Evolutionary conservation across 805 yeast species (phyloP).

Genomic region (Starmerella kuoi): DNA sequence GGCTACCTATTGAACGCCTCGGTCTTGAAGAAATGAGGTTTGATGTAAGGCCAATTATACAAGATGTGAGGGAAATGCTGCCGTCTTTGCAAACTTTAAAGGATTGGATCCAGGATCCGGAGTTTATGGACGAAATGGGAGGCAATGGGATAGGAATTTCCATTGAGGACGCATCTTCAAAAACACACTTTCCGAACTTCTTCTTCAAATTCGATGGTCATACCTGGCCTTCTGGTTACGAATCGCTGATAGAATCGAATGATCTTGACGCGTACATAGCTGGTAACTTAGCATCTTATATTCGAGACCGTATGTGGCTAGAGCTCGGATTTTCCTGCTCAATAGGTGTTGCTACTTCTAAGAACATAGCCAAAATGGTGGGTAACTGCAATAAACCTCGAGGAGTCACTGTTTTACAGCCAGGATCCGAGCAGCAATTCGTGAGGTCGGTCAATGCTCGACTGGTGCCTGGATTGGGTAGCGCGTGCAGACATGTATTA

Average conservation of each 20-base stretch:
- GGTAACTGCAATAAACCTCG: slow-evolving; percentile 25
- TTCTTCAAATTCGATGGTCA: slow-evolving; percentile 23
- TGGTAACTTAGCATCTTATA: slow-evolving; percentile 23
- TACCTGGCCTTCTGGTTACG: slow-evolving; percentile 18
- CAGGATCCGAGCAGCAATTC: slow-evolving; percentile 21
- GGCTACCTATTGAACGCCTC: slow-evolving; percentile 25
- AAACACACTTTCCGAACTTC: slow-evolving; percentile 21
- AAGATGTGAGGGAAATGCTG: neutral
- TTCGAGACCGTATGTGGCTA: slow-evolving; percentile 22
- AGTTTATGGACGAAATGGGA: slow-evolving; percentile 10
- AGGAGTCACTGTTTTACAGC: slow-evolving; percentile 25
- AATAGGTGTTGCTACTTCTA: slow-evolving; percentile 26
- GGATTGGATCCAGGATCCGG: slow-evolving; percentile 6
- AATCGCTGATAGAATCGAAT: slow-evolving; percentile 2
- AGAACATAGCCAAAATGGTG: slow-evolving; percentile 26
- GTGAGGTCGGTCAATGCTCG: slow-evolving; percentile 14
- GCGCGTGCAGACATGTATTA: slow-evolving; percentile 6
- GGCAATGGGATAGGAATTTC: slow-evolving; percentile 1
- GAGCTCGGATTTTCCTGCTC: slow-evolving; percentile 26
- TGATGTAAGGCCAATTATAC: slow-evolving; percentile 22
- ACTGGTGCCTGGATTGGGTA: slow-evolving; percentile 26
- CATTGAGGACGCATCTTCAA: slow-evolving; percentile 1
- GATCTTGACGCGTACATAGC: slow-evolving; percentile 22
- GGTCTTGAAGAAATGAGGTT: slow-evolving; percentile 29
- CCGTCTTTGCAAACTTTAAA: neutral